Percentiles rank a stretch among this genome's conserved stretches.
Conservation (phyloP, 1,284 basidiomycete genomes). For the Chalciporus piperatoides region DNA sequence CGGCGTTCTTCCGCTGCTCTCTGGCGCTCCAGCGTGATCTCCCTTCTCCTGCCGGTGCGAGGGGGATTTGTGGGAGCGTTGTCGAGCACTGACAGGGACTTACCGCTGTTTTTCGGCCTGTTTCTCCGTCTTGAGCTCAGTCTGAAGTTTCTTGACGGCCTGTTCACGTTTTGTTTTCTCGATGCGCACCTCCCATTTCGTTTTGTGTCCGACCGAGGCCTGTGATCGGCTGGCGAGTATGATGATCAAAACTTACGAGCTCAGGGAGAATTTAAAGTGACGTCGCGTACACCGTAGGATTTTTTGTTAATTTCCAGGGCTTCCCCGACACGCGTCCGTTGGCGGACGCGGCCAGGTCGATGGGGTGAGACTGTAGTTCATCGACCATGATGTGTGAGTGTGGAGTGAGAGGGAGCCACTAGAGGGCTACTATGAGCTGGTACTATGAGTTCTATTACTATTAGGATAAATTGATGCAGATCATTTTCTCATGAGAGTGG, state of each 20-base stretch:
- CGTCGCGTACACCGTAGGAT: conserved; percentile 55
- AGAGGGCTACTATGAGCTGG: too few relatives aligned
- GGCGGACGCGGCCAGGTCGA: conserved; percentile 50
- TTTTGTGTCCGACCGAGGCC: conserved; percentile 60
- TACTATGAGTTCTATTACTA: too few relatives aligned
- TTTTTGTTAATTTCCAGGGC: conserved; percentile 61
- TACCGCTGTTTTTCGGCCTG: conserved; percentile 61
- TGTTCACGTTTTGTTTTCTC: conserved; percentile 57
- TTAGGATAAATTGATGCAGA: too few relatives aligned
- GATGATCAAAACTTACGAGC: conserved; percentile 6
- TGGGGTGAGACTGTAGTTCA: conserved; percentile 1
- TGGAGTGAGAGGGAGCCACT: too few relatives aligned
- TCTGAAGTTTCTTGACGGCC: conserved; percentile 68
- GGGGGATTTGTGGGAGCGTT: conserved; percentile 5
- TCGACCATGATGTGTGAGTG: background rate
- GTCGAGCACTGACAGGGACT: conserved; percentile 13
- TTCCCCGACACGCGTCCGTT: conserved; percentile 64
- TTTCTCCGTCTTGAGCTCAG: conserved; percentile 74
- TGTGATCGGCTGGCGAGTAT: conserved; percentile 55
- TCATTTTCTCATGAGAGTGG: conserved; percentile 20
- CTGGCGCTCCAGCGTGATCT: conserved; percentile 66
- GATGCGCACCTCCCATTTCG: conserved; percentile 70
- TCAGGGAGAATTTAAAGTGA: conserved; percentile 3
- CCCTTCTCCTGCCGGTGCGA: conserved; percentile 47
- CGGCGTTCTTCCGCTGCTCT: conserved; percentile 66